Evolutionary conservation across 164 flowering plant species (phyloP).

Genomic region (Magnolia sinica): DNA sequence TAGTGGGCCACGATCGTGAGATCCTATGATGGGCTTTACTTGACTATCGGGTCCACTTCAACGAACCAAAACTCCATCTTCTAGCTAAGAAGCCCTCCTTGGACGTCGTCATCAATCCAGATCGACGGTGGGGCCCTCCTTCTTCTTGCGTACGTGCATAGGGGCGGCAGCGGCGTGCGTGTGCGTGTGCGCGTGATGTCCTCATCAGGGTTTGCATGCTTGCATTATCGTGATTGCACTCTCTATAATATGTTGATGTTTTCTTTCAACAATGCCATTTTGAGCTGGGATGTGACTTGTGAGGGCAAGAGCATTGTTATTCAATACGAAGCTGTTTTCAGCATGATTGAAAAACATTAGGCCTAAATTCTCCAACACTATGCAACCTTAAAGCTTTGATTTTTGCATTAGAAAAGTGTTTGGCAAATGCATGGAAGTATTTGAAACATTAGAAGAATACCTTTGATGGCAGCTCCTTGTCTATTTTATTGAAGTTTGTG

Average conservation of each 20-base stretch:
- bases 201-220: neutral
- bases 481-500: neutral
- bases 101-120: too few species aligned
- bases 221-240: neutral
- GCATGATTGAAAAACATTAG: neutral
- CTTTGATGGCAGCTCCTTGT: too few species aligned
- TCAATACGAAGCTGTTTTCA: too few species aligned
- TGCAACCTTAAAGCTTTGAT: neutral
- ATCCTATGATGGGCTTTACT: too few species aligned
- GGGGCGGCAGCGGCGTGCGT: too few species aligned
- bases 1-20: too few species aligned
- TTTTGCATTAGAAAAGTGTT: neutral
- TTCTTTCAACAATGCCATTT: neutral
- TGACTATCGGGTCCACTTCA: too few species aligned
- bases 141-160: too few species aligned
- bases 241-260: neutral
- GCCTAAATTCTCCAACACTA: neutral
- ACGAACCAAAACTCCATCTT: too few species aligned
- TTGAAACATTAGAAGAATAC: neutral
- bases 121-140: too few species aligned
- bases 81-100: too few species aligned
- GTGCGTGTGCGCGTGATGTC: too few species aligned
- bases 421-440: neutral
- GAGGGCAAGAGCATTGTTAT: neutral
- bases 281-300: neutral